These are phyloP conservation scores for Silene vulgaris DNA, from an alignment of 179 eudicot species.

Conservation along the genomic window DNA sequence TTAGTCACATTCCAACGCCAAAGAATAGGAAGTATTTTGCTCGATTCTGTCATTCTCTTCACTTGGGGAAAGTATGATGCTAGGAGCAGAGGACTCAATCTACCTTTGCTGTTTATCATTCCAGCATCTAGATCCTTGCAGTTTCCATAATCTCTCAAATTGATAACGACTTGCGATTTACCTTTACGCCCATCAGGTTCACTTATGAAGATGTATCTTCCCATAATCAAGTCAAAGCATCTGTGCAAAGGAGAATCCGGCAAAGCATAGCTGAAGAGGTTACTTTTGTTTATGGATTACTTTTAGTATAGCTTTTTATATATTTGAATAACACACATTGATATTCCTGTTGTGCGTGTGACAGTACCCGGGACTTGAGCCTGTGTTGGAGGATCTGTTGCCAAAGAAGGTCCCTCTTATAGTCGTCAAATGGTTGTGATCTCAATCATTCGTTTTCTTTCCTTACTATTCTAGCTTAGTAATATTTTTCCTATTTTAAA, in stretches of 20 bases:
- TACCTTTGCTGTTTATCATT: neutral
- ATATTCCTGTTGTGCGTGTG: conserved; percentile 13
- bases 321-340: neutral
- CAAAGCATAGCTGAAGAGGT: conserved; percentile 97
- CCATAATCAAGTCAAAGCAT: conserved; percentile 97
- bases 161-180: neutral
- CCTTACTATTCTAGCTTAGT: neutral
- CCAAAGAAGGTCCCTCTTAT: conserved; percentile 91
- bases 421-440: conserved; percentile 83
- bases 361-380: conserved; percentile 98
- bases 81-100: neutral
- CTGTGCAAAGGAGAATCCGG: conserved; percentile 84
- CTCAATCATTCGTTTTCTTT: conserved; percentile 1
- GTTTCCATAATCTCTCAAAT: conserved; percentile 13
- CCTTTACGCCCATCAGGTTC: conserved; percentile 44
- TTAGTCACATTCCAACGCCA: too few relatives aligned
- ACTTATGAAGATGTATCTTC: conserved; percentile 89
- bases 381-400: conserved; percentile 85
- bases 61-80: neutral
- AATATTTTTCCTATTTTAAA: neutral
- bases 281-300: conserved; percentile 9
- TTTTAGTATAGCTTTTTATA: neutral
- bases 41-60: too few relatives aligned
- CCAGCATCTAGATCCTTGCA: neutral
- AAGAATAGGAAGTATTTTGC: too few relatives aligned